These are phyloP conservation scores for Lipomyces orientalis DNA, from an alignment of 805 yeast species.

Conservation along the genomic window DNA sequence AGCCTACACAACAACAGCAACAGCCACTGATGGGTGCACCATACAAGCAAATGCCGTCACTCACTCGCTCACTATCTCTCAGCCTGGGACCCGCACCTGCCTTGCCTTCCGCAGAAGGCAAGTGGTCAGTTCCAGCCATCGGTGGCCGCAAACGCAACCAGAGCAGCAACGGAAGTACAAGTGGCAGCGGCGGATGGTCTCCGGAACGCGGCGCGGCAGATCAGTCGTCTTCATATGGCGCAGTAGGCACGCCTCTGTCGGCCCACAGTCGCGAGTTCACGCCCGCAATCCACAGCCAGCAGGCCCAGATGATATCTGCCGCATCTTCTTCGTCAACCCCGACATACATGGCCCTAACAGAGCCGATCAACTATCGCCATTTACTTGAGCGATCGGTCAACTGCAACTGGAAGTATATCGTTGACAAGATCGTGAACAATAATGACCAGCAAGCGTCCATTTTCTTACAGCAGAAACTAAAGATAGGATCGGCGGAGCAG, in stretches of 20 bases:
- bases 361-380: constrained; percentile 44
- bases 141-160: constrained; percentile 6
- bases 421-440: constrained; percentile 44
- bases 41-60: constrained; percentile 4
- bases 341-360: constrained; percentile 31
- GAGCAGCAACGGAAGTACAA: constrained; percentile 14
- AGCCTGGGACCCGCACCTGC: not conserved
- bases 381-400: constrained; percentile 41
- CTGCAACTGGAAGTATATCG: constrained; percentile 45
- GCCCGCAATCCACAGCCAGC: constrained; percentile 12
- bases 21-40: constrained; percentile 5
- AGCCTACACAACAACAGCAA: constrained; percentile 3
- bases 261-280: constrained; percentile 32
- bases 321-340: constrained; percentile 10
- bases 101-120: not conserved
- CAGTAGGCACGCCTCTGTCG: constrained; percentile 24
- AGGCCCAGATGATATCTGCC: not conserved
- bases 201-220: constrained; percentile 14
- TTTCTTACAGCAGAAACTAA: constrained; percentile 50
- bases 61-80: constrained; percentile 10
- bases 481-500: constrained; percentile 43
- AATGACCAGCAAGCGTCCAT: constrained; percentile 53
- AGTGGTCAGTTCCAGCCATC: not conserved
- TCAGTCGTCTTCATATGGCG: constrained; percentile 3
- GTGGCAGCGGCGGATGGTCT: constrained; percentile 12